Evolutionary conservation across 495 filamentous ascomycete species (phyloP).

Genomic region (Hypomontagnella monticulosa): DNA sequence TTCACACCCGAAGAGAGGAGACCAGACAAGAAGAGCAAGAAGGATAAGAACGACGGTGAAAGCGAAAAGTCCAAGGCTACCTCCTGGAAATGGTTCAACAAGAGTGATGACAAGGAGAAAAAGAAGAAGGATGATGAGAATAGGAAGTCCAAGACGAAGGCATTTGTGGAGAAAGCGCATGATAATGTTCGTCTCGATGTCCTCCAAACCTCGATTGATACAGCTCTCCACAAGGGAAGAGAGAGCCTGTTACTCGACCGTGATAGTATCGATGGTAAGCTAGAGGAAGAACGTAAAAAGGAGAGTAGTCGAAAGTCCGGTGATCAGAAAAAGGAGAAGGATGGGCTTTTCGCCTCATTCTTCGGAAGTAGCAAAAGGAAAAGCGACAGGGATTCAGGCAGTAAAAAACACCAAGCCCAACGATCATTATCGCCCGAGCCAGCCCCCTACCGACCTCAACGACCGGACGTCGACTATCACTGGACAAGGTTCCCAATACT

Average conservation of each 20-base stretch:
- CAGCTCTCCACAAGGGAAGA: conserved; percentile 68
- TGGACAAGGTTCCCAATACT: conserved; percentile 96
- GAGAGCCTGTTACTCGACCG: conserved; percentile 86
- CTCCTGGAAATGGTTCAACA: conserved; percentile 57
- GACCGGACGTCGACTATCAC: conserved; percentile 89
- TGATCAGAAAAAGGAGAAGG: conserved; percentile 89
- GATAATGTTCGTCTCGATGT: conserved; percentile 84
- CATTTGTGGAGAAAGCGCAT: conserved; percentile 64
- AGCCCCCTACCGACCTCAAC: conserved; percentile 70
- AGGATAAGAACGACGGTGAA: conserved; percentile 61
- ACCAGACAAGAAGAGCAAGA: conserved; percentile 77
- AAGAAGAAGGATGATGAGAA: conserved; percentile 65
- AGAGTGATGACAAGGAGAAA: conserved; percentile 69
- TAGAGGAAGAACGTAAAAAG: conserved; percentile 87
- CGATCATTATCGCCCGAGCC: conserved; percentile 85
- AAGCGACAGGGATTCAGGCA: conserved; percentile 70
- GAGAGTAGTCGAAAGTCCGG: conserved; percentile 77
- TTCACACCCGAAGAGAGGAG: conserved; percentile 66
- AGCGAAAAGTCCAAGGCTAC: conserved; percentile 50
- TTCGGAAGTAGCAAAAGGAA: conserved; percentile 89
- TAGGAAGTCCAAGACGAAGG: conserved; percentile 65
- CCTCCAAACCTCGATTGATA: conserved; percentile 80
- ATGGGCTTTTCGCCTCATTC: conserved; percentile 85
- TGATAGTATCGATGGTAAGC: conserved; percentile 71
- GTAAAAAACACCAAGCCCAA: conserved; percentile 76